Conservation (phyloP, 352 stramenopile species). For the Pythium vanterpoolii region DNA sequence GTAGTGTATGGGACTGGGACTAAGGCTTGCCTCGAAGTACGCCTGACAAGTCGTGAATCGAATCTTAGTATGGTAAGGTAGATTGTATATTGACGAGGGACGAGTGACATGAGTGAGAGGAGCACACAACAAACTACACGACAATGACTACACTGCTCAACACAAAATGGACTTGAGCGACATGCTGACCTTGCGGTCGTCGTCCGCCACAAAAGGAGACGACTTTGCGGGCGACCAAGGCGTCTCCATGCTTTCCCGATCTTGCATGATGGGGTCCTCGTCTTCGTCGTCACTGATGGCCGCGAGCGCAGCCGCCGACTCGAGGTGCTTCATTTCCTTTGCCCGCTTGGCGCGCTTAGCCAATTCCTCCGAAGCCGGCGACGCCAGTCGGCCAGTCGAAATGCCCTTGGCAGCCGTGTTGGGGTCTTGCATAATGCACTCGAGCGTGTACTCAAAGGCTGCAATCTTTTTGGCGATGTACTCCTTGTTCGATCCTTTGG, state of each 20-base stretch:
- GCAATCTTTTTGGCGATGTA: slow-evolving; percentile 84
- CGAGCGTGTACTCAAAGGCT: slow-evolving; percentile 75
- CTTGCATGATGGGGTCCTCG: slow-evolving; percentile 23
- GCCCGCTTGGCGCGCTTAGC: slow-evolving; percentile 49
- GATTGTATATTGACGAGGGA: not conserved
- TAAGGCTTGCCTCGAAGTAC: not conserved
- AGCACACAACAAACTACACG: not conserved
- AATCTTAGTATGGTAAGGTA: not conserved
- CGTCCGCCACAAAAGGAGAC: slow-evolving; percentile 9
- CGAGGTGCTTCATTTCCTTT: slow-evolving; percentile 39
- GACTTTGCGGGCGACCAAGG: slow-evolving; percentile 18
- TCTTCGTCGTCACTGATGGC: slow-evolving; percentile 55
- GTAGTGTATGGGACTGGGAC: too few relatives aligned
- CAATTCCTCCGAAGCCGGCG: slow-evolving; percentile 53
- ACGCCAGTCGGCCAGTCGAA: slow-evolving; percentile 54
- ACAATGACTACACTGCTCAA: slow-evolving; percentile 27
- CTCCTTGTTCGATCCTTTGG: slow-evolving; percentile 72
- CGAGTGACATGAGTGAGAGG: not conserved
- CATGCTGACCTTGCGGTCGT: slow-evolving; percentile 54
- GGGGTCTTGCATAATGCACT: slow-evolving; percentile 80
- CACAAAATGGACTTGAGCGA: slow-evolving; percentile 75
- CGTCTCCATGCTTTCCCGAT: slow-evolving; percentile 15
- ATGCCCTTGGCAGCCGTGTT: slow-evolving; percentile 77
- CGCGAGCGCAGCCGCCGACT: slow-evolving; percentile 26
- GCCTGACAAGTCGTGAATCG: not conserved